Evolutionary conservation across 768 basidiomycete species (phyloP).

Genomic region (Rhizopogon roseolus): DNA sequence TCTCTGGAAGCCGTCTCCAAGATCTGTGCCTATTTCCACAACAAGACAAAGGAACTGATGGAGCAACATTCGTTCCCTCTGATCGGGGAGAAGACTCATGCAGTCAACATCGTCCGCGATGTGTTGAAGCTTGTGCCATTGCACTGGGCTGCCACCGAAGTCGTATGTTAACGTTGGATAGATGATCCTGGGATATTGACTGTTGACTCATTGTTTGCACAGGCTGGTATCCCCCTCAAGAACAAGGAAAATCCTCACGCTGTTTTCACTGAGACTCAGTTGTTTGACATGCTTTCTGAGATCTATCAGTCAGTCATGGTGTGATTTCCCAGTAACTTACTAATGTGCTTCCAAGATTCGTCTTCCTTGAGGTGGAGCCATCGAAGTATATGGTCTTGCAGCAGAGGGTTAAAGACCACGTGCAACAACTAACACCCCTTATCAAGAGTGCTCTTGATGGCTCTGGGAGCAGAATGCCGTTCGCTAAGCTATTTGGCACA

Average conservation of each 20-base stretch:
- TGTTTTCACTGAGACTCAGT: conserved; percentile 54
- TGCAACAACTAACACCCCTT: conserved; percentile 47
- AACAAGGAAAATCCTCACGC: conserved; percentile 47
- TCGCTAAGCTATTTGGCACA: conserved; percentile 39
- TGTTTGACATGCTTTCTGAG: conserved; percentile 61
- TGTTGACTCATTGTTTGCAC: not conserved
- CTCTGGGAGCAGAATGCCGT: conserved; percentile 33
- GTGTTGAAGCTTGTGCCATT: conserved; percentile 64
- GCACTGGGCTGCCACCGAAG: conserved; percentile 62
- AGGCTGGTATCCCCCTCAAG: conserved; percentile 73
- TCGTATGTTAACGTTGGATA: conserved; percentile 41
- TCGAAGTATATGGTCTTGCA: conserved; percentile 53
- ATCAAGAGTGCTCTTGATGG: conserved; percentile 50
- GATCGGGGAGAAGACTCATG: conserved; percentile 48
- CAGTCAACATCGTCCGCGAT: conserved; percentile 64
- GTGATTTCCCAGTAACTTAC: no score
- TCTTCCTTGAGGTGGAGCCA: conserved; percentile 70
- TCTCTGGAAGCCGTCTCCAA: conserved; percentile 43
- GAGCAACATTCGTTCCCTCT: conserved; percentile 45
- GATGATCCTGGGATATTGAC: not conserved
- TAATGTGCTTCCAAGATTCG: conserved; percentile 41
- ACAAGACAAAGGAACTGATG: conserved; percentile 59
- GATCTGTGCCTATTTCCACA: conserved; percentile 60
- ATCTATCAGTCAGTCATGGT: conserved; percentile 54
- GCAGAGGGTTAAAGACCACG: conserved; percentile 44